Conservation (phyloP, 1,284 basidiomycete genomes). For the Singerocomus inundabilis region DNA sequence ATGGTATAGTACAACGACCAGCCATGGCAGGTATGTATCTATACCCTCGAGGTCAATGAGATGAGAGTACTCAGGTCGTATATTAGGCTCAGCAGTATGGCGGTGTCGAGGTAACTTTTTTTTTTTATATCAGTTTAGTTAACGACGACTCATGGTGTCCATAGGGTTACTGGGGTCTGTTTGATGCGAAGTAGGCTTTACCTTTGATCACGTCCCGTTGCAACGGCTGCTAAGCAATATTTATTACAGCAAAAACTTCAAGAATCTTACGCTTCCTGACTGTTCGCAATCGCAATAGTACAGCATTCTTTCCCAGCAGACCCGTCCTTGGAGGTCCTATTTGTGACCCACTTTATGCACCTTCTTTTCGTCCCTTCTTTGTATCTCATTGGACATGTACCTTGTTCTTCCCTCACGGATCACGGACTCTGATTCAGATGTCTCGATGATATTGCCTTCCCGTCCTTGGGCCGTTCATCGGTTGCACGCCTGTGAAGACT, state of each 20-base stretch:
- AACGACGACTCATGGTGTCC: conserved; percentile 8
- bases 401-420: conserved; percentile 12
- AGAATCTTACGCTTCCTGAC: conserved; percentile 51
- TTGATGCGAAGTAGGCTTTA: conserved; percentile 50
- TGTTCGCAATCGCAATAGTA: conserved; percentile 31
- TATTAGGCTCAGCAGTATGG: conserved; percentile 48
- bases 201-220: background rate
- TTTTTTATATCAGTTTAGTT: conserved; percentile 3
- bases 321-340: background rate
- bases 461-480: background rate
- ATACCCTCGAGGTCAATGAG: background rate
- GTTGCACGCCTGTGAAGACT: background rate
- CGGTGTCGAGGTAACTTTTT: conserved; percentile 76
- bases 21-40: conserved; percentile 67
- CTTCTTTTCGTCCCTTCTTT: conserved; percentile 6
- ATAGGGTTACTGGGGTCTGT: conserved; percentile 60
- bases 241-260: conserved; percentile 51
- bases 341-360: conserved; percentile 8
- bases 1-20: conserved; percentile 75
- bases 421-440: background rate
- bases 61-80: conserved; percentile 12
- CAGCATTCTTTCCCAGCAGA: background rate
- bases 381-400: conserved; percentile 27
- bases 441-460: background rate
- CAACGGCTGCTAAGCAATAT: conserved; percentile 3